phyloP scores from a whole-genome alignment of 805 yeast species.

The Starmerella vaccinii region DNA sequence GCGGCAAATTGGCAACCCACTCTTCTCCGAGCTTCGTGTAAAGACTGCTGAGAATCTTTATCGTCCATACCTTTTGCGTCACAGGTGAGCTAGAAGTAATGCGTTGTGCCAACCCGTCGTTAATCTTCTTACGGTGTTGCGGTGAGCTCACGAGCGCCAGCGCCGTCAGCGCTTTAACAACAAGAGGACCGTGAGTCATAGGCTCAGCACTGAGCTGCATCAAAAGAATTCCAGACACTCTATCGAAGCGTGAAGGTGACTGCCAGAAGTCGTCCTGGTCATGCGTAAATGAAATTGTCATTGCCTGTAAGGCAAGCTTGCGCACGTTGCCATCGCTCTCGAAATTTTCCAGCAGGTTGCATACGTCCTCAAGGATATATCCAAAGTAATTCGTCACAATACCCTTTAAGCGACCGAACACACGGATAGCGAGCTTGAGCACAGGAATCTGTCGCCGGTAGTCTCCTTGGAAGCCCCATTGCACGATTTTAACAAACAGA shows the following conservation, averaged over 20 bases:
- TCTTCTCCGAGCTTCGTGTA: conserved; percentile 90
- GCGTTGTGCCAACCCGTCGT: conserved; percentile 51
- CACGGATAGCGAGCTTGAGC: conserved; percentile 72
- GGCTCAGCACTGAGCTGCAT: conserved; percentile 54
- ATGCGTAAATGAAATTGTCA: conserved; percentile 71
- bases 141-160: conserved; percentile 58
- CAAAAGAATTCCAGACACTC: conserved; percentile 52
- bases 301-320: conserved; percentile 61
- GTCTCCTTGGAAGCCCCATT: conserved; percentile 72
- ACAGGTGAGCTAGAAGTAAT: conserved; percentile 52
- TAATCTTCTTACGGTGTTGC: conserved; percentile 59
- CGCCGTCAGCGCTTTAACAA: conserved; percentile 70
- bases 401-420: conserved; percentile 74
- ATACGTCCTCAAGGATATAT: conserved; percentile 69
- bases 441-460: conserved; percentile 56
- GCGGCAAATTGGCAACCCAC: conserved; percentile 87
- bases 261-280: conserved; percentile 96
- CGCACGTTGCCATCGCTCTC: conserved; percentile 38
- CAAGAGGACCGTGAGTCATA: conserved; percentile 61
- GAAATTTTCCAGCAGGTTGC: conserved; percentile 19
- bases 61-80: conserved; percentile 67
- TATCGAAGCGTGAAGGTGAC: conserved; percentile 70
- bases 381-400: conserved; percentile 83
- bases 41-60: conserved; percentile 64
- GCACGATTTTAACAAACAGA: conserved; percentile 67